Base-by-base conservation (phyloP, 345 rosid species). In the Dovyalis caffra region DNA sequence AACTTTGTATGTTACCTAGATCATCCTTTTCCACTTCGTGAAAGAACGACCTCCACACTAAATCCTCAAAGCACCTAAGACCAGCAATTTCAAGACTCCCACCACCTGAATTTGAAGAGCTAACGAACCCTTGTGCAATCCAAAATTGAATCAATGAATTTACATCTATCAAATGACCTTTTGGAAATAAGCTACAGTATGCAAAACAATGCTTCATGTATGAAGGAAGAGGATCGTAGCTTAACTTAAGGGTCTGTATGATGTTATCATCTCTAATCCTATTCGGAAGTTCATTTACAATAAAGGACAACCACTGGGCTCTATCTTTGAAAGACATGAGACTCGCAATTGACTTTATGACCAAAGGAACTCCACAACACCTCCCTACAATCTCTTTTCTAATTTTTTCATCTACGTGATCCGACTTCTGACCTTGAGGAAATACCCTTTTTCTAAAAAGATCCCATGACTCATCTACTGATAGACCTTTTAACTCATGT, bases 341-440 rank as follows among this genome's bases (percentile, higher is more conserved):
- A 8, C 77, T 21, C 12, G 81, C 86, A 0, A 79, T 74, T 5
- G 74, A 68, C 49, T 61, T 74, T 38, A 83, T 70, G 14, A 65
- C 75, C 3, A 83, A 68, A 51, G 86, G 80, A 66, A 33, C 75
- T 57, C 86, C 83, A 0, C 4, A 2, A 18, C 82, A 77, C 28
- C 56, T 80, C 31, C 26, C 26, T 1, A 77, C 66, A 34, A 80
- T 72, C 12, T 69, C 66, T 63, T 77, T 70, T 35, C 83, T 78
- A 1, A 76, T 40, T 8, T 33, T 29, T 8, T 73, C 25, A 23
- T 4, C 28, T 25, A 69, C 15, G 62, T 49, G 20, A 15, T 32
- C 28, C n/a, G 40, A 29, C 66, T 66, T 76, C 63, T 10, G 20
- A 16, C 38, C 57, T 64, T 12, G 16, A 23, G 4, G 32, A 33